Evolutionary conservation across 768 basidiomycete genomes (phyloP).

Genomic region (Pisolithus sp.): DNA sequence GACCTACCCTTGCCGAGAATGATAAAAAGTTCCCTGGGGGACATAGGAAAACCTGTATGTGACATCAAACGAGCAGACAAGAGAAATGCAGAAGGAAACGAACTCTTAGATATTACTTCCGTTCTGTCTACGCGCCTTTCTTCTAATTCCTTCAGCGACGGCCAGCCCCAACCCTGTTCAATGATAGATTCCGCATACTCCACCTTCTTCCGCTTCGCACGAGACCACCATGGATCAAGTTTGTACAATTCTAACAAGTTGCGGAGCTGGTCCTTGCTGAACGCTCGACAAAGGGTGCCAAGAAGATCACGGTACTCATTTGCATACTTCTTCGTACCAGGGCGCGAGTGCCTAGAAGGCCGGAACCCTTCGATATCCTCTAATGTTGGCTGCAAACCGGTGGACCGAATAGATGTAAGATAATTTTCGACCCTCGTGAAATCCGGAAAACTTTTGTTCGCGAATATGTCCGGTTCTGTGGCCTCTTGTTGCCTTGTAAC

Average conservation of each 20-base stretch:
- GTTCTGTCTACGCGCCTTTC: constrained; percentile 44
- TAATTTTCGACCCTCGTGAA: constrained; percentile 48
- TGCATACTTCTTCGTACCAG: constrained; percentile 43
- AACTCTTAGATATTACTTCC: constrained; percentile 42
- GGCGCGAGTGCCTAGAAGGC: constrained; percentile 34
- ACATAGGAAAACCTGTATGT: constrained; percentile 48
- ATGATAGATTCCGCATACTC: constrained; percentile 47
- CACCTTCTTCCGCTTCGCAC: constrained; percentile 32
- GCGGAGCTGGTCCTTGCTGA: constrained; percentile 56
- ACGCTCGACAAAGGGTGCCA: constrained; percentile 51
- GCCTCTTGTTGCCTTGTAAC: background rate
- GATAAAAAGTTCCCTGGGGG: constrained; percentile 56
- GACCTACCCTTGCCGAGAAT: constrained; percentile 62
- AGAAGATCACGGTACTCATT: constrained; percentile 47
- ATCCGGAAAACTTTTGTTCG: constrained; percentile 26
- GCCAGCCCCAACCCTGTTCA: constrained; percentile 65
- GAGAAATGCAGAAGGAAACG: constrained; percentile 16
- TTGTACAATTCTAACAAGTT: constrained; percentile 46
- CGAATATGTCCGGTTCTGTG: background rate
- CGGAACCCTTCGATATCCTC: constrained; percentile 57
- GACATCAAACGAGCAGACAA: constrained; percentile 1
- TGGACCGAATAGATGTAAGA: constrained; percentile 46
- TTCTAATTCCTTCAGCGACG: constrained; percentile 47
- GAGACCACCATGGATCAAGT: constrained; percentile 30
- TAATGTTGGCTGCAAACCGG: constrained; percentile 44